Evolutionary conservation across 192 early-diverging fungal species (phyloP), one percentile per base, ranked within the genome.

Genomic region (Pilobolus umbonatus): DNA sequence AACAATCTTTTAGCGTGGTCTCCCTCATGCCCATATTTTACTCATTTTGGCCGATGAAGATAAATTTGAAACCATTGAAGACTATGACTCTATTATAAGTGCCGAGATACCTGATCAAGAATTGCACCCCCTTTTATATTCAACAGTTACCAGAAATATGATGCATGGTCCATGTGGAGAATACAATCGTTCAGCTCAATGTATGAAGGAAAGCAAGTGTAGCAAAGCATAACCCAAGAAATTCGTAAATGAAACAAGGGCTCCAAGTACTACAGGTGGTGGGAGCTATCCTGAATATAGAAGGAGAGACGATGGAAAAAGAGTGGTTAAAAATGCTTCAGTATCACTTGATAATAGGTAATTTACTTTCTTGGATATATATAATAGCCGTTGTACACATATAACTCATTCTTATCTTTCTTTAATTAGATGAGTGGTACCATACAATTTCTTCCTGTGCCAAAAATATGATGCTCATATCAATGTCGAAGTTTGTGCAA

Each of bases 381-480:
- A n/a, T n/a, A n/a, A n/a, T n/a, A n/a, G n/a, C n/a, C n/a, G n/a
- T n/a, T n/a, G n/a, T n/a, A n/a, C n/a, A n/a, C n/a, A n/a, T n/a
- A n/a, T n/a, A n/a, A n/a, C n/a, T n/a, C n/a, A n/a, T n/a, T n/a
- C n/a, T n/a, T n/a, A n/a, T n/a, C n/a, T n/a, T n/a, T n/a, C n/a
- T n/a, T n/a, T n/a, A n/a, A n/a, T 68, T 31, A 24, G 44, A 25
- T 65, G 36, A 57, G 38, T 75, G 5, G 60, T 75, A 0, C 69
- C 69, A 0, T 10, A 71, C 35, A 75, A 69, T 29, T 48, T 15
- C 0, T 69, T 53, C 4, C 38, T 75, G 11, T 10, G 10, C 38
- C 46, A 51, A 12, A 75, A 71, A 60, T 75, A 68, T 44, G 31
- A 68, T 46, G 60, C 57, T 1, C 69, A 71, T 30, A 57, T 71